Base-by-base conservation (phyloP, 345 rosid genomes). In the Euphorbia lathyris region DNA sequence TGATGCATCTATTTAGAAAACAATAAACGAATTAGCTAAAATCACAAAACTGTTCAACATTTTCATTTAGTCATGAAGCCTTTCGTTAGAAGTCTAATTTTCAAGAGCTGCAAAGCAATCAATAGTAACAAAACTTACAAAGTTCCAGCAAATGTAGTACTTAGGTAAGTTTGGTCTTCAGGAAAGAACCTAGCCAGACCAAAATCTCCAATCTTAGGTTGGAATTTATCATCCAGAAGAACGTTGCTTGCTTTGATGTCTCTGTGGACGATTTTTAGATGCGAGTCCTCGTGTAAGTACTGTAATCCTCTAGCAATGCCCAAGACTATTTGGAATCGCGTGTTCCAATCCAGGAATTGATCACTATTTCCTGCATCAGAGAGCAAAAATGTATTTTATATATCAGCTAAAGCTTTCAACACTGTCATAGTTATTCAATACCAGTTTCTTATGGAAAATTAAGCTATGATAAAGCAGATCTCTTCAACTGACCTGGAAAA, bases 231-330 rank as follows among this genome's bases (percentile, higher is more conserved):
- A 65, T 88, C 87, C 29, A 88, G 88, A 78, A 88, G 94, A 75
- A 86, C 79, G 78, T 88, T 86, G 86, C 94, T 88, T 5, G 91
- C 94, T 79, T 88, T 88, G 66, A 88, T 85, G 79, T 88, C 90
- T 78, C 89, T 83, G 19, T 85, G 90, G 64, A 88, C 80, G 14
- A 88, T 88, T 76, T 88, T 71, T 53, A 69, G 32, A 70, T 82
- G 87, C 0, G 94, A 86, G 76, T 88, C 94, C 71, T 88, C 87
- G 23, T 88, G 94, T 53, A 88, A 74, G 73, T 86, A 88, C 40
- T 86, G 91, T 72, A 88, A 72, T 42, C 89, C 89, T 76, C 94
- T 69, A 27, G 89, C 94, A 22, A 88, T 64, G 48, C 94, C 90
- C 4, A 81, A 23, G 9, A 88, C 85, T 63, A 88, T 86, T 38